Base-by-base conservation (phyloP, 2,329 filamentous ascomycete genomes). In the Epicoccum nigrum region DNA sequence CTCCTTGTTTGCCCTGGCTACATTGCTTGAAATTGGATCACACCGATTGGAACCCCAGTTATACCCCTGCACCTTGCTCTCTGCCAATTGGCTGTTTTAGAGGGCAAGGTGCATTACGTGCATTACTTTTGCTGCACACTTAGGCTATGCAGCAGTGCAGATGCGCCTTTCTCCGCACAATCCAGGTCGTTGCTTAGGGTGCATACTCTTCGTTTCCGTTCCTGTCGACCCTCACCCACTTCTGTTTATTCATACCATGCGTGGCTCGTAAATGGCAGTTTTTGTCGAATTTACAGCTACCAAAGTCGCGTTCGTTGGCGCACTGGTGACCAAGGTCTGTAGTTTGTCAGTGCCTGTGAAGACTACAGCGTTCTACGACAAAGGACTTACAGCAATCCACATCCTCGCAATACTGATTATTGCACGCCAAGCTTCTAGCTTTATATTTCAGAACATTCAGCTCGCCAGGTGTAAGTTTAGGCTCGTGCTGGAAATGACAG, bases 401-500 rank as follows among this genome's bases (percentile, higher is more conserved):
- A 32, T 77, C 73, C 23, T 73, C 63, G 48, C 77, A 79, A 13
- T 61, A 59, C n/a, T 64, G 58, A 13, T 71, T 60, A 21, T 70
- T 67, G 52, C 77, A 79, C 5, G 63, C 61, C 8, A 74, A 60
- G 8, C 64, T 71, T n/a, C 76, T 64, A 2, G 76, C 72, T 50
- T 76, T 76, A 47, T 76, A 73, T 35, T 69, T 71, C 27, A 79
- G 58, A 4, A 76, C 74, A 15, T 72, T 67, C 34, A 69, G 52
- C 50, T 78, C 76, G 4, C 63, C 70, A 2, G 63, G 55, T 1
- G 59, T 64, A 16, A 79, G 61, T 17, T 67, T 71, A 28, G 74
- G 71, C 30, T 73, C 73, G 52, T 79, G 77, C 42, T 70, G 61
- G 52, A 77, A 79, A 28, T 68, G 64, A 57, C 77, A 79, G 45